Evolutionary conservation across 2,329 filamentous ascomycete genomes (phyloP).

Genomic region (Mycosphaerella sp.): DNA sequence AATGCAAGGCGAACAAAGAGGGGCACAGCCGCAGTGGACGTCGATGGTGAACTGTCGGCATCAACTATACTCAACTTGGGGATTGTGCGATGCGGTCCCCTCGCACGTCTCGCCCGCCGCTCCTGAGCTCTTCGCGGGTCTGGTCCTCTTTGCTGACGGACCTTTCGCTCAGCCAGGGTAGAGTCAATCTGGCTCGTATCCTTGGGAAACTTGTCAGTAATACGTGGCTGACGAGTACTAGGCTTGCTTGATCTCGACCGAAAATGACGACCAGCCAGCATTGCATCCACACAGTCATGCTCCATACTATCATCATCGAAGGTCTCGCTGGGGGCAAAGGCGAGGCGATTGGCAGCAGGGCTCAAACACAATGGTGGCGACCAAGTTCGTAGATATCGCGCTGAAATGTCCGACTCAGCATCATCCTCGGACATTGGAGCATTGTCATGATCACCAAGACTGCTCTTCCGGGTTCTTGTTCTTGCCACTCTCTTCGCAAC

Average conservation of each 20-base stretch:
- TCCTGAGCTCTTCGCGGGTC: neutral
- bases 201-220: constrained; percentile 33
- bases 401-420: constrained; percentile 15
- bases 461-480: neutral
- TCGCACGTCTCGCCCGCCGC: neutral
- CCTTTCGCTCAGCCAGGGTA: constrained; percentile 23
- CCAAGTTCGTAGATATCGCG: neutral
- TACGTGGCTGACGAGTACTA: constrained; percentile 35
- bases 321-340: constrained; percentile 8
- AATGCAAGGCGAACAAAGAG: constrained; percentile 53
- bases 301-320: constrained; percentile 39
- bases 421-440: constrained; percentile 31
- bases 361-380: constrained; percentile 15
- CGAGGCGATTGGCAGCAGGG: constrained; percentile 5
- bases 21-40: constrained; percentile 34
- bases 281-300: constrained; percentile 41
- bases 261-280: constrained; percentile 30
- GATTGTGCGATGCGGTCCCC: neutral
- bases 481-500: constrained; percentile 20
- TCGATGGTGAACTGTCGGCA: constrained; percentile 32
- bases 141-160: neutral
- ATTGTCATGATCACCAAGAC: neutral
- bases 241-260: constrained; percentile 15
- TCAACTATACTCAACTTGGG: constrained; percentile 48
- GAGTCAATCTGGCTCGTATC: constrained; percentile 2